phyloP scores from a whole-genome alignment of 176 grass and related monocot species.

The Otatea glauca region DNA sequence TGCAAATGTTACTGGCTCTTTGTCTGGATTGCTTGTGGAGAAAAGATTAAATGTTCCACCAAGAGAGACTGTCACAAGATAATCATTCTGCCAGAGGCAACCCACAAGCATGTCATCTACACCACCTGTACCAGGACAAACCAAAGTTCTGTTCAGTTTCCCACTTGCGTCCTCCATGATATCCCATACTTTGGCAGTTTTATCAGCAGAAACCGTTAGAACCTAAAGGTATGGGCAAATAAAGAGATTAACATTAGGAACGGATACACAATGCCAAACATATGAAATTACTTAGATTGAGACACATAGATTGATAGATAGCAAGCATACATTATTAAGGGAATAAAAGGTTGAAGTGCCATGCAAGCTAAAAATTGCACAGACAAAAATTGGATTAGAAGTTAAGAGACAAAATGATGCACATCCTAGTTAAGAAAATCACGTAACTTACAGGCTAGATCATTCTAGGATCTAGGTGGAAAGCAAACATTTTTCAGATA shows the following conservation, averaged over 20 bases:
- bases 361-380: not conserved
- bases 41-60: constrained; percentile 88
- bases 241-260: constrained; percentile 33
- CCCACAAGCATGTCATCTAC: constrained; percentile 97
- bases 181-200: constrained; percentile 98
- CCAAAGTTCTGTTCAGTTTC: constrained; percentile 76
- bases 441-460: constrained; percentile 7
- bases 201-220: constrained; percentile 96
- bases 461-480: not conserved
- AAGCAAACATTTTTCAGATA: not conserved
- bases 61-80: constrained; percentile 90
- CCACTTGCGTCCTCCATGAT: constrained; percentile 81
- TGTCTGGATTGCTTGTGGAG: constrained; percentile 65
- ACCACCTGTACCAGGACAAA: constrained; percentile 71
- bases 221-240: constrained; percentile 56
- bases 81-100: constrained; percentile 94
- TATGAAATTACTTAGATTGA: constrained; percentile 23
- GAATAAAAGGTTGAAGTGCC: not conserved
- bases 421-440: constrained; percentile 22
- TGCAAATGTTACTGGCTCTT: constrained; percentile 79
- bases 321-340: constrained; percentile 14
- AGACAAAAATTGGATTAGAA: not conserved
- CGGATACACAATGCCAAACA: constrained; percentile 22
- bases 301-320: constrained; percentile 4
- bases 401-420: constrained; percentile 1